Base-by-base conservation (phyloP, 306 rosid genomes). In the Medicago truncatula region DNA sequence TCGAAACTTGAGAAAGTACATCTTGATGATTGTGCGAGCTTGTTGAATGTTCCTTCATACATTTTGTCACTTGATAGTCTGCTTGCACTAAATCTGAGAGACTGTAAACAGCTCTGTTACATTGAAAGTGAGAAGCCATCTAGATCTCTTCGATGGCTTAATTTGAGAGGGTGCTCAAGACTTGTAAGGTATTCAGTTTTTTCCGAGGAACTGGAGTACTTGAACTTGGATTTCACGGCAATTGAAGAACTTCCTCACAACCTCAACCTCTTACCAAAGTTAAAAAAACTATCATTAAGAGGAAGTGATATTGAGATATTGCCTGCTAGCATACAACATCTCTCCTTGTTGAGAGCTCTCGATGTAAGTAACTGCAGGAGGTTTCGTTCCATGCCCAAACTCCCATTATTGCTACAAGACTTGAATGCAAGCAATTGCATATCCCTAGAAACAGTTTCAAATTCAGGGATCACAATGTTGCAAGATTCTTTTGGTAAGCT, bases 11-110 rank as follows among this genome's bases (percentile, higher is more conserved):
- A 43, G 43, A 17, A 12, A 67, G 20, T 67, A 12, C 56, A 67
- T 20, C 72, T 43, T 20, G 38, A 43, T 43, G 56, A 67, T 44
- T 67, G 72, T 43, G 13, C 13, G 43, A 67, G 56, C n/a, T 67
- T 67, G 72, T 41, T 43, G 56, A 2, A 44, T 67, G 54, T 67
- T 13, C 72, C 56, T 67, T 43, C 72, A 67, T 67, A 16, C 11
- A 12, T 43, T 20, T 67, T 66, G 53, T 66, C 71, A 17, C 53
- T 66, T 4, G 53, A 66, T 10, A 66, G 71, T 20, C 54, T 65
- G 1, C 7, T 65, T 40, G 71, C 36, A 65, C 31, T 65, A 40
- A 65, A 41, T 65, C 16, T 65, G 71, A 65, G 9, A 18, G 36
- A 53, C 36, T 66, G 36, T 66, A 18, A 40, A 41, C 16, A 65